Evolutionary conservation across 202 grass and related monocot genomes (phyloP), one percentile per base, ranked within the genome.

Genomic region (Brachypodium distachyon): DNA sequence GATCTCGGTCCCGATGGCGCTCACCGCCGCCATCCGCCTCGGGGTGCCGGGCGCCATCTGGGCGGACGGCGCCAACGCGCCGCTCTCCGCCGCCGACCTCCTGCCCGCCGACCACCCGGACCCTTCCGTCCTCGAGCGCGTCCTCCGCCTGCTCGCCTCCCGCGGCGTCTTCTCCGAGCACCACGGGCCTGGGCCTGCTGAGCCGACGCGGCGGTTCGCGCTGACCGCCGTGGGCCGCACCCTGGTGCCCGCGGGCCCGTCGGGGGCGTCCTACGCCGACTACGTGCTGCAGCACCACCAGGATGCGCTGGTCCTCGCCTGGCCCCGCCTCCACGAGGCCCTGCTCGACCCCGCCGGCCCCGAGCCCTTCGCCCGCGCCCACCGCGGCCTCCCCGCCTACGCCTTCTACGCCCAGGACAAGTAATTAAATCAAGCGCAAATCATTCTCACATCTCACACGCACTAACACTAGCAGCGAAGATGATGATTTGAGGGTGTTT

Each of bases 261-360:
- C 60, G 5, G 80, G 83, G 43, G 37, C 76, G 0, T 94, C 91
- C 1, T 97, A 90, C 79, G 90, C 89, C 12, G 85, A 90, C 59
- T 93, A 97, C 76, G 90, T 97, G 18, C 69, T 97, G 21, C 94
- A 97, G 78, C 91, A 97, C 74, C 94, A 97, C 76, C 91, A 97
- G 87, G 91, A 97, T 26, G 94, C 91, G 51, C 79, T 97, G 67
- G 69, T 97, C 4, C 73, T 77, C 3, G 86, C 89, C 0, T 97
- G 94, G 94, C 89, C 82, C 12, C 82, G 31, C 1, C 88, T 97
- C 29, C 89, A 83, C 79, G 88, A 97, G 79, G 88, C 88, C 6
- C 80, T 97, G 21, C 84, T 94, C 3, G 89, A 97, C 49, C 91
- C 91, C 3, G 21, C 82, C 6, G 94, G 94, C 0, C 94, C 94